Base-by-base conservation (phyloP, 345 rosid species). In the Iberis pinnata region DNA sequence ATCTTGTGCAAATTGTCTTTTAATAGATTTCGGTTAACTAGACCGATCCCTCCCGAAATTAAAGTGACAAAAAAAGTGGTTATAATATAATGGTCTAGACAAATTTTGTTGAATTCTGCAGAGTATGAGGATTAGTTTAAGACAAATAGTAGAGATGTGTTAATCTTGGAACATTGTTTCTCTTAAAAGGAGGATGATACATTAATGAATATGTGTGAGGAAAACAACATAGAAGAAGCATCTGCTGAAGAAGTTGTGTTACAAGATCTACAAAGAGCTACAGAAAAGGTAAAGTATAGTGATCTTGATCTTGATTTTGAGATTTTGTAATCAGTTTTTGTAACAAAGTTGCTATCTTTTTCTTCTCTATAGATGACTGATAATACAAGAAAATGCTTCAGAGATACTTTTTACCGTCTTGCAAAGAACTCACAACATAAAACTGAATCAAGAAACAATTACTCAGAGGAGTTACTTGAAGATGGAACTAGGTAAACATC, bases 371-470 rank as follows among this genome's bases (percentile, higher is more conserved):
- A 90, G 98, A 58, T 90, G 64, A 70, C 70, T 20, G 74, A 79
- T 41, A 61, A 74, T 60, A 73, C 85, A 16, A 80, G 96, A 31
- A 78, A 80, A 24, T 82, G 95, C 71, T 76, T 90, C 42, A 84
- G 94, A 22, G 88, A 84, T 67, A 82, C 88, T 16, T 67, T 89
- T 61, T 86, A 89, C 69, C 97, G 97, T 9, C 87, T 89, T 36
- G 89, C 97, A 8, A 73, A 72, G 70, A 74, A 72, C 68, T 77
- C 97, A 1, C 65, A 5, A 57, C 73, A 71, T 36, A 60, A 52
- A 17, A n/a, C 13, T 1, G 55, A 51, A 0, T 37, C 54, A 18
- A 24, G 13, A 27, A 59, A 39, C 43, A 48, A 48, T 46, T 70
- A 41, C 49, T 22, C 12, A 52, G 56, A 56, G 41, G 61, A 24